phyloP scores from a whole-genome alignment of 164 flowering plant genomes.

The Buxus sempervirens region DNA sequence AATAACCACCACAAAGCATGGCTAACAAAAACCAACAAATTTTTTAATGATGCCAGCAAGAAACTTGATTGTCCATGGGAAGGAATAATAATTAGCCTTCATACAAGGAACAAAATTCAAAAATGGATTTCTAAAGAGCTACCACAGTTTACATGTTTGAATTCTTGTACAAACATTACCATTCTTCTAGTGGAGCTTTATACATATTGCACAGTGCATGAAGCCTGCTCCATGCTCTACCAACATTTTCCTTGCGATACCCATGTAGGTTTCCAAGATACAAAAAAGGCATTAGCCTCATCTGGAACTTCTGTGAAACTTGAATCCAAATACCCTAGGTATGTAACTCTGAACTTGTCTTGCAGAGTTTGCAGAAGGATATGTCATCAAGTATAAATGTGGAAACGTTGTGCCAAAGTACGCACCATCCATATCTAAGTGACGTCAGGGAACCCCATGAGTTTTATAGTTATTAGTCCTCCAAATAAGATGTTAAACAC shows the following conservation, averaged over 20 bases:
- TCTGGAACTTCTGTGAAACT: constrained; percentile 22
- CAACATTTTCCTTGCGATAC: neutral
- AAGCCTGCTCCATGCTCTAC: neutral
- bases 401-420: constrained; percentile 27
- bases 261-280: neutral
- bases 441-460: constrained; percentile 24
- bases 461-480: no score
- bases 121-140: neutral
- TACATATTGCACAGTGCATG: constrained; percentile 9
- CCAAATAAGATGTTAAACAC: no score
- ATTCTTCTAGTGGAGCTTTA: neutral
- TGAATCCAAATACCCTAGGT: constrained; percentile 29
- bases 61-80: neutral
- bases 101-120: constrained; percentile 4
- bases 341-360: constrained; percentile 24
- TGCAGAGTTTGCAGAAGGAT: constrained; percentile 23
- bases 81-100: neutral
- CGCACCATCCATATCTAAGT: constrained; percentile 27
- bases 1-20: no score
- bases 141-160: neutral
- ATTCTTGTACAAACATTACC: neutral
- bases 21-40: no score
- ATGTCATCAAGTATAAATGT: constrained; percentile 29
- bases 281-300: constrained; percentile 5
- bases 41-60: neutral